Conservation (phyloP, 257 asterid genomes). For the Gardenia jasminoides region DNA sequence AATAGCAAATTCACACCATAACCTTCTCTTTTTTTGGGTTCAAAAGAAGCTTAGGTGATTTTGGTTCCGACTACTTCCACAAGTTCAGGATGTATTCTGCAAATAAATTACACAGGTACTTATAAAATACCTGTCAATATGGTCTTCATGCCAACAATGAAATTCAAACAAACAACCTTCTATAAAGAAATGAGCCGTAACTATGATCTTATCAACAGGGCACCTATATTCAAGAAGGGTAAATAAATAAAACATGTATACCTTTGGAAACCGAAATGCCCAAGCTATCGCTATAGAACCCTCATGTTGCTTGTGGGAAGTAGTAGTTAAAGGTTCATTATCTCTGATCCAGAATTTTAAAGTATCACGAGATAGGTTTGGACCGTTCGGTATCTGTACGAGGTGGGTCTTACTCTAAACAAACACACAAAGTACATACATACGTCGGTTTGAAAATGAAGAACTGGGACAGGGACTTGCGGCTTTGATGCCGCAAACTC, state of each 20-base stretch:
- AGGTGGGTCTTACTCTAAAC: constrained; percentile 12
- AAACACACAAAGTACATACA: neutral
- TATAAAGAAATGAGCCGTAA: too few relatives aligned
- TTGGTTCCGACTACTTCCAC: too few relatives aligned
- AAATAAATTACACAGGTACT: too few relatives aligned
- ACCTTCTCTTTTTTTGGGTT: too few relatives aligned
- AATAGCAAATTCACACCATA: neutral
- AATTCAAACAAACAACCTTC: too few relatives aligned
- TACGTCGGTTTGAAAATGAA: neutral
- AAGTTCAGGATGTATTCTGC: too few relatives aligned
- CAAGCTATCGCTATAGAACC: too few relatives aligned
- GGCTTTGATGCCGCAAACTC: neutral
- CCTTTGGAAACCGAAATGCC: neutral
- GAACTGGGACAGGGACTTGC: neutral
- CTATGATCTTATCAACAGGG: neutral
- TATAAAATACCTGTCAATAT: too few relatives aligned
- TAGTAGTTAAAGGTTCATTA: neutral
- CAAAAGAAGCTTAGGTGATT: too few relatives aligned
- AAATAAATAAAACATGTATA: neutral
- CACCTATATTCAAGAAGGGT: neutral
- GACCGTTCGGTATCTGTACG: neutral
- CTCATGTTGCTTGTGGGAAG: neutral
- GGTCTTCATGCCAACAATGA: too few relatives aligned
- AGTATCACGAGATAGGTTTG: constrained; percentile 19
- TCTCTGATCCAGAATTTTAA: neutral